A percentile compares a stretch with the other conserved stretches of the same genome.
phyloP scores from a whole-genome alignment of 2,329 filamentous ascomycete species.

The Aspergillus piperis region DNA sequence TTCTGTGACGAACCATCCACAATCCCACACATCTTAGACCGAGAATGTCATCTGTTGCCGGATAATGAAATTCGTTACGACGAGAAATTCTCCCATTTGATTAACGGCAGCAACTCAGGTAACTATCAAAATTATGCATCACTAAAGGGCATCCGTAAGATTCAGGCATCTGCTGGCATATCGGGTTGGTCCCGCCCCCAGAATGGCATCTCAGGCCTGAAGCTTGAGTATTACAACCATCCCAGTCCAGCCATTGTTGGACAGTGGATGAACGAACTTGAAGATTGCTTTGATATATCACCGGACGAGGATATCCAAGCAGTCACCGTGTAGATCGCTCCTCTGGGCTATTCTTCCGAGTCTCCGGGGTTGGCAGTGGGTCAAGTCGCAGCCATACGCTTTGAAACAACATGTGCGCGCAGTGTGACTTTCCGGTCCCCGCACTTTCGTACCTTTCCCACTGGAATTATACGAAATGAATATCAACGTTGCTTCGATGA shows the following conservation, averaged over 20 bases:
- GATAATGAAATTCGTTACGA: conserved; percentile 11
- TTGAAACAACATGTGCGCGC: conserved; percentile 5
- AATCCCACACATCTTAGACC: neutral
- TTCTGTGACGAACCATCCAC: conserved; percentile 2
- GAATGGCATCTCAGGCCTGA: conserved; percentile 10
- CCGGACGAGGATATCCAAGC: conserved; percentile 7
- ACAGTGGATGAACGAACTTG: conserved; percentile 14
- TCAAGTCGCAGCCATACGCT: conserved; percentile 8
- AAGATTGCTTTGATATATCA: conserved; percentile 7
- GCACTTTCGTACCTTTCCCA: neutral
- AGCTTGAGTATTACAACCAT: conserved; percentile 13
- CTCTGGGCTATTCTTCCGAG: neutral
- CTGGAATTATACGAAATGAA: neutral
- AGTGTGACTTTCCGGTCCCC: conserved; percentile 7
- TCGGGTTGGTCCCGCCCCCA: conserved; percentile 5
- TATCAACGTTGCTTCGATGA: conserved; percentile 3
- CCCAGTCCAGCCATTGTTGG: conserved; percentile 12
- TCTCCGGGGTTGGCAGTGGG: conserved; percentile 1
- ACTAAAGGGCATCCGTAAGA: conserved; percentile 9
- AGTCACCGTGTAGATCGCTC: conserved; percentile 11
- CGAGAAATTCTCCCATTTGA: conserved; percentile 6
- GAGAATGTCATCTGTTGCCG: conserved; percentile 8
- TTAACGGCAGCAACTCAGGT: neutral
- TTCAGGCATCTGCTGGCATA: conserved; percentile 3
- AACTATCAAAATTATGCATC: conserved; percentile 16